These are phyloP conservation scores for Sordariomycetes sp. DNA, from an alignment of 2,329 filamentous ascomycete species.

Conservation along the genomic window DNA sequence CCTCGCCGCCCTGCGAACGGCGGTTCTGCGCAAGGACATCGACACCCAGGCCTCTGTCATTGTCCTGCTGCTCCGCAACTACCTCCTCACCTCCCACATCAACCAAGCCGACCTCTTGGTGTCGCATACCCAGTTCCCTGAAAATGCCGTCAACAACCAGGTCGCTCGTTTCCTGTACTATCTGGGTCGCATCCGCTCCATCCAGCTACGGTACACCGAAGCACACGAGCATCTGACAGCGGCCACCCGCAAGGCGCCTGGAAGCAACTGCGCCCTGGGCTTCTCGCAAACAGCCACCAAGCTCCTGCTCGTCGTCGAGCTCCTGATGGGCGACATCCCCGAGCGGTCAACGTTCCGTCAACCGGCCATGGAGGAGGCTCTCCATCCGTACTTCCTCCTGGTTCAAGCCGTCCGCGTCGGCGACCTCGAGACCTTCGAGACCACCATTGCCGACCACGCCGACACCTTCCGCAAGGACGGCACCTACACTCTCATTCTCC, in stretches of 20 bases:
- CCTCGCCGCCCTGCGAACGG: conserved; percentile 80
- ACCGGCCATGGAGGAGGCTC: conserved; percentile 72
- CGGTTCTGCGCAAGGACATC: conserved; percentile 92
- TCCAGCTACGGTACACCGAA: conserved; percentile 94
- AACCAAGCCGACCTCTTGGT: conserved; percentile 92
- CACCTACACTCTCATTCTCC: conserved; percentile 90
- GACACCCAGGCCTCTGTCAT: conserved; percentile 97
- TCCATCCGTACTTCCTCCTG: conserved; percentile 88
- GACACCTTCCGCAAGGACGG: conserved; percentile 85
- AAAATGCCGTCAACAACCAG: conserved; percentile 94
- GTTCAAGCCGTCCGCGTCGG: conserved; percentile 96
- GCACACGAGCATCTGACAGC: conserved; percentile 90
- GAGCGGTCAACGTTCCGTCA: conserved; percentile 92
- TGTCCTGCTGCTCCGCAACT: conserved; percentile 88
- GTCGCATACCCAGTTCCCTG: conserved; percentile 89
- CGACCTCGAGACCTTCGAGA: conserved; percentile 88
- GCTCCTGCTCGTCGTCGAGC: conserved; percentile 89
- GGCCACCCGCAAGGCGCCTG: conserved; percentile 90
- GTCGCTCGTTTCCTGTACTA: conserved; percentile 97
- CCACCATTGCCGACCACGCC: conserved; percentile 71
- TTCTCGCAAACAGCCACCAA: conserved; percentile 97
- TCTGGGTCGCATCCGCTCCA: conserved; percentile 88
- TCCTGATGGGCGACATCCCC: conserved; percentile 97
- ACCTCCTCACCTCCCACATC: conserved; percentile 92
- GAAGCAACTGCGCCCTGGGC: conserved; percentile 77